Evolutionary conservation across 2,329 filamentous ascomycete genomes (phyloP), one percentile per base, ranked within the genome.

Genomic region (Monilinia fructicola): DNA sequence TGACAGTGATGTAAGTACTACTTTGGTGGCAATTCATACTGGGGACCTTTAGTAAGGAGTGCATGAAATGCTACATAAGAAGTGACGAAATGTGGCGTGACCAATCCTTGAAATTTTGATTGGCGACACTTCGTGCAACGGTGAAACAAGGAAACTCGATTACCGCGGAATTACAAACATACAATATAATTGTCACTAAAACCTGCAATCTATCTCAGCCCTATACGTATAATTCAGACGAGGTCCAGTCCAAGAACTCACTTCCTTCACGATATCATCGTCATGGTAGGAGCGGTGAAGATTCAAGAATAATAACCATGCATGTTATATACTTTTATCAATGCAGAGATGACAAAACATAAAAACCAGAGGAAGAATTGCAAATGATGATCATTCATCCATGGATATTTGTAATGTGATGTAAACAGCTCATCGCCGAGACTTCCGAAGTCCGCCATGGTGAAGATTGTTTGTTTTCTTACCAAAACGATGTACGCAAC

Each of bases 161-260:
- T 18, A 48, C 58, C 58, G 28, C n/a, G 44, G 14, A 50, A 18
- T 35, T 44, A 6, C 28, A 12, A 9, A n/a, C 10, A 35, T n/a
- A 21, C 28, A 54, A 26, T 31, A 14, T 14, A 9, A 28, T 28
- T 28, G 26, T 35, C 16, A 35, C 42, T 26, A 50, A 60, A 60
- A 38, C 58, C n/a, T 26, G 14, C 12, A 26, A 40, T 50, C 31
- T 61, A 38, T 28, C 44, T 61, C 58, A 61, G 58, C 58, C 58
- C 46, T 61, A 61, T 61, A 50, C 16, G 44, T 35, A 50, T 14
- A 21, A 35, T 23, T 60, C 12, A 50, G 9, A n/a, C 21, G 16
- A 5, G 23, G 28, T 35, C 28, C 9, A 23, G 21, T n/a, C 28
- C 21, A 38, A 38, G 53, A 54, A 31, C 21, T 50, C 50, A 28